Evolutionary conservation across 129 eudicot species (phyloP), one percentile per base, ranked within the genome.

Genomic region (Glebionis coronaria): DNA sequence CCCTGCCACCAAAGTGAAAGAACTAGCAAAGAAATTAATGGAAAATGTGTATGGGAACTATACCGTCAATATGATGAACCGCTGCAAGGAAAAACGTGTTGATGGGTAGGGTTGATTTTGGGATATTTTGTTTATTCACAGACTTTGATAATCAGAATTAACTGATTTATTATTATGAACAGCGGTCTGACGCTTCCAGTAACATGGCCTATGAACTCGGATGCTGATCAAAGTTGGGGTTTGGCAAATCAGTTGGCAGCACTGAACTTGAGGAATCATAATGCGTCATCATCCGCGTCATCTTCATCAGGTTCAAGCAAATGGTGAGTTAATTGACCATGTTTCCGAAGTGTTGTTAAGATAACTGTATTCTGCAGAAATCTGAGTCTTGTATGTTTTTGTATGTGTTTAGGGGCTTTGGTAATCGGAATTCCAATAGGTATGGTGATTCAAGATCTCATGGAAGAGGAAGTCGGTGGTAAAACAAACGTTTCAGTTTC

Each of bases 141-240:
- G 5, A 3, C 25, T 6, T 29, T 18, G 19, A 10, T 53, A 18
- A 53, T 53, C 27, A 10, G 11, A 53, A 53, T 4, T 53, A 2
- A 19, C 21, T 8, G 11, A 56, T 56, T 56, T 23, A 2, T 7
- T 23, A 23, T 2, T 62, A n/a, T 71, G 31, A 68, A 61, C 77
- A 88, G 96, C 78, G 66, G 78, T 61, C 57, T 72, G 49, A 80
- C 51, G 44, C 66, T 85, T 70, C 93, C 96, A 12, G 65, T 77
- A 75, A 73, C 78, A 46, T 86, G 88, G 90, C 84, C 88, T 5
- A 28, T 71, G 28, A 68, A 79, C 16, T 12, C 81, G 19, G 72
- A 68, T 58, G 54, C 64, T 2, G 82, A 70, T 70, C 29, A 69
- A 8, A 68, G 35, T 8, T 62, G 74, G 72, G 54, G 62, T 12